Conservation (phyloP, 495 filamentous ascomycete species). For the Neurospora sp. region DNA sequence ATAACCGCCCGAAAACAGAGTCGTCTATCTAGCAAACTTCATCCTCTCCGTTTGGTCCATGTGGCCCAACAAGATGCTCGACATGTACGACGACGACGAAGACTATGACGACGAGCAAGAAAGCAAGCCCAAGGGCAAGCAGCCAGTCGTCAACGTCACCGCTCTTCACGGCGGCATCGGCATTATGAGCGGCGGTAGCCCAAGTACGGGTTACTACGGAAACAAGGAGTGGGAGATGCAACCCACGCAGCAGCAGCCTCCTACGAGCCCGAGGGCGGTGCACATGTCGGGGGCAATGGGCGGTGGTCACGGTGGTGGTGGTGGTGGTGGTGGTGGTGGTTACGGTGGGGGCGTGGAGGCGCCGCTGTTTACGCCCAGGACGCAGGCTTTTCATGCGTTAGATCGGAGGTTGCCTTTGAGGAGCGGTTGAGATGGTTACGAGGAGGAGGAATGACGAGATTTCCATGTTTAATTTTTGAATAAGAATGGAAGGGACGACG, state of each 20-base stretch:
- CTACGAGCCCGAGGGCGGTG: background rate
- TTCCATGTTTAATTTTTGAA: no score
- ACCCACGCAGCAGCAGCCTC: constrained; percentile 11
- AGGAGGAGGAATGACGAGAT: no score
- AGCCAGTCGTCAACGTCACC: constrained; percentile 1
- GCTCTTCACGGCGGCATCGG: background rate
- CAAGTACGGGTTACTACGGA: constrained; percentile 3
- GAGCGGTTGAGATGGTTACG: background rate
- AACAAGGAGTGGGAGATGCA: constrained; percentile 37
- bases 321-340: background rate
- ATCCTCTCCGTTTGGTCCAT: constrained; percentile 50
- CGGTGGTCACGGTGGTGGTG: background rate
- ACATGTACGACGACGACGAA: constrained; percentile 27
- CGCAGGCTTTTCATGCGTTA: constrained; percentile 44
- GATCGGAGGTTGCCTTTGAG: constrained; percentile 35
- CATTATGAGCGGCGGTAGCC: constrained; percentile 1
- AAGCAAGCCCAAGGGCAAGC: background rate
- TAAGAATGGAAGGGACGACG: no score
- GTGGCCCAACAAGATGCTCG: constrained; percentile 41
- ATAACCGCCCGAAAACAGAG: constrained; percentile 19
- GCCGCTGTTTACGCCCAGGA: constrained; percentile 41
- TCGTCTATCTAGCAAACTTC: constrained; percentile 47
- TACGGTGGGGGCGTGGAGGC: background rate
- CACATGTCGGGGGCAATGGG: constrained; percentile 3
- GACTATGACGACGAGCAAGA: constrained; percentile 25